phyloP scores from a whole-genome alignment of 441 rosid genomes.

The Flueggea neowawraea region DNA sequence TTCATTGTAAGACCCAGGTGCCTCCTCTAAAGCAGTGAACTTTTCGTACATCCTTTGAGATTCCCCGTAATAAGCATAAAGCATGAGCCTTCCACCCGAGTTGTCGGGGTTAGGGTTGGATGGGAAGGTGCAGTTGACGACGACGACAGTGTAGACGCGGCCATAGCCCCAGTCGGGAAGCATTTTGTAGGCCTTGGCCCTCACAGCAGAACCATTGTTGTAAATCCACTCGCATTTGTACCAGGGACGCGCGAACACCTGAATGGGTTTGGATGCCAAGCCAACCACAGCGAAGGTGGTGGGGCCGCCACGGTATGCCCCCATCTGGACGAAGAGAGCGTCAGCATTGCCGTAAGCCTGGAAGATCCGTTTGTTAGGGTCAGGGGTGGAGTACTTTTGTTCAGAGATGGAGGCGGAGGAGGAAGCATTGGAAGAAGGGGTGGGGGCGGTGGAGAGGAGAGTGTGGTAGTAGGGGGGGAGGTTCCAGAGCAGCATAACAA shows the following conservation, averaged over 20 bases:
- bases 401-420: conserved; percentile 15
- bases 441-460: conserved; percentile 46
- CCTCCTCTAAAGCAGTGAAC: conserved; percentile 50
- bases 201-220: conserved; percentile 44
- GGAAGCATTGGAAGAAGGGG: conserved; percentile 13
- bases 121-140: conserved; percentile 70
- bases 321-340: conserved; percentile 73
- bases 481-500: conserved; percentile 64
- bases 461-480: conserved; percentile 72
- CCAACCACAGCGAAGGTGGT: conserved; percentile 74
- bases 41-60: conserved; percentile 50
- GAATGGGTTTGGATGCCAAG: conserved; percentile 76
- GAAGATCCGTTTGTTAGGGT: conserved; percentile 61
- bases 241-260: conserved; percentile 64
- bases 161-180: conserved; percentile 94
- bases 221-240: conserved; percentile 82
- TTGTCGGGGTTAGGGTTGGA: conserved; percentile 55
- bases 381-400: conserved; percentile 34
- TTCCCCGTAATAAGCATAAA: conserved; percentile 57
- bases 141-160: conserved; percentile 76
- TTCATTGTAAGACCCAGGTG: conserved; percentile 46
- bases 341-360: conserved; percentile 78
- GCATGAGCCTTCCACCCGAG: conserved; percentile 61
- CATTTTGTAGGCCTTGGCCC: conserved; percentile 63
- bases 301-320: conserved; percentile 78